A percentile compares a stretch with the other conserved stretches of the same genome.
Conservation (phyloP, 2,329 filamentous ascomycete species). For the Neofusicoccum parvum region DNA sequence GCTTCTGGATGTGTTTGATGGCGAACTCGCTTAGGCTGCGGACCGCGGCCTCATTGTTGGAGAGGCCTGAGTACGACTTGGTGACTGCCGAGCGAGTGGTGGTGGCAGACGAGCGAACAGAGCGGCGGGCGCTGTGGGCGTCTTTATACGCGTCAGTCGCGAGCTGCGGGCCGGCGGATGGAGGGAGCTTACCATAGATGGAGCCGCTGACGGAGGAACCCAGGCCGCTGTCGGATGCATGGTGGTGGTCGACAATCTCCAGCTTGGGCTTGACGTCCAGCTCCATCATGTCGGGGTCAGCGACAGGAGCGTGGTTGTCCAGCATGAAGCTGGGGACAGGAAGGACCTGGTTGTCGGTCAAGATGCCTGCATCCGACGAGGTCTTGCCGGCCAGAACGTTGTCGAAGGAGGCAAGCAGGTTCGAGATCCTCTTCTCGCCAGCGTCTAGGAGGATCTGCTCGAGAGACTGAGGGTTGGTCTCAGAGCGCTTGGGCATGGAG, state of each 20-base stretch:
- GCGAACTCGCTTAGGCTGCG: conserved; percentile 69
- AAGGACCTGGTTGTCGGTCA: conserved; percentile 52
- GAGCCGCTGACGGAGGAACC: conserved; percentile 75
- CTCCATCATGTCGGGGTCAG: conserved; percentile 41
- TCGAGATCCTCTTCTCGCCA: conserved; percentile 47
- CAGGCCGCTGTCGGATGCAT: conserved; percentile 84
- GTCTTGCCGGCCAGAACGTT: conserved; percentile 43
- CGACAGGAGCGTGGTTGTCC: conserved; percentile 33
- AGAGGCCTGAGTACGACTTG: conserved; percentile 47
- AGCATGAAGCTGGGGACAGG: conserved; percentile 51
- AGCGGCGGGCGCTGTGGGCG: conserved; percentile 34
- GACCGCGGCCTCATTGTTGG: conserved; percentile 47
- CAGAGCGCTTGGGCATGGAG: conserved; percentile 50
- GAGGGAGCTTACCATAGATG: conserved; percentile 41
- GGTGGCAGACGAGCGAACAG: conserved; percentile 40
- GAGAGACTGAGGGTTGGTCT: conserved; percentile 51
- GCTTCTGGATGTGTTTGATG: conserved; percentile 75
- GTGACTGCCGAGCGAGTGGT: conserved; percentile 44
- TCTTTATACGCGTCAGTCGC: conserved; percentile 38
- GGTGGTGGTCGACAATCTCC: conserved; percentile 52
- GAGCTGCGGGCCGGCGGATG: conserved; percentile 26
- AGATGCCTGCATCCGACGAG: conserved; percentile 37
- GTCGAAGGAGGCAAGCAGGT: conserved; percentile 49
- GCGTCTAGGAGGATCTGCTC: conserved; percentile 51
- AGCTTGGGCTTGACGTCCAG: conserved; percentile 51